Base-by-base conservation (phyloP, 2,329 filamentous ascomycete genomes). In the Apiospora pterosperma region DNA sequence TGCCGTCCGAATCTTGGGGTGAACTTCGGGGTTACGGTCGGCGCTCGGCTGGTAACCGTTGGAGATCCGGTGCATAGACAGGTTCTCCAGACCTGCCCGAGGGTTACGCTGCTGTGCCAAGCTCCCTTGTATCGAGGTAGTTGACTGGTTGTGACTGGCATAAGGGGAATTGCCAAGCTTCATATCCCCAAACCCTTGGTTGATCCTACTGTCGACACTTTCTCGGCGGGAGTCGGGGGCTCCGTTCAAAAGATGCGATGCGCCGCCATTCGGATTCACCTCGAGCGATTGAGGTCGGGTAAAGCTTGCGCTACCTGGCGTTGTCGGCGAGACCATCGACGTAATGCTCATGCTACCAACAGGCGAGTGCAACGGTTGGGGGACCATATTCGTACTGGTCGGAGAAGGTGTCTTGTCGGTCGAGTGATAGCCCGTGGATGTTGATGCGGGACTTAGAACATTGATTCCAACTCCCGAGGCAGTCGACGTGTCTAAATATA, bases 141-240 rank as follows among this genome's bases (percentile, higher is more conserved):
- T 90, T 1, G 91, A 93, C 63, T 90, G 88, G 76, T 94, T 93
- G 70, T 91, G 88, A 74, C 88, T 92, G 28, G 90, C 86, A 72
- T 93, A 94, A 1, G 91, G 91, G 7, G 90, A 91, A 58, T 84
- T 85, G 62, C 88, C 87, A 60, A 94, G 82, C 69, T 88, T 84
- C 77, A 94, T 84, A 58, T 92, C 89, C 64, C 83, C 85, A 75
- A 94, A 89, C 55, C 85, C 85, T 68, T 88, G 87, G 72, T 92
- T 92, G 75, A 94, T 89, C 67, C 91, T 86, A 76, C 91, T 93
- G 76, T 94, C 91, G 5, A 94, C 90, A 71, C 91, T 94, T 77
- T 92, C 92, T 62, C 92, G 86, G 65, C 90, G 85, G 59, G 89
- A 88, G 60, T 89, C 83, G 1, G 61, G 55, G 78, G 73, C 31